Evolutionary conservation across 352 stramenopile species (phyloP), one percentile per base, ranked within the genome.

Genomic region (Pilasporangium apinafurcum): DNA sequence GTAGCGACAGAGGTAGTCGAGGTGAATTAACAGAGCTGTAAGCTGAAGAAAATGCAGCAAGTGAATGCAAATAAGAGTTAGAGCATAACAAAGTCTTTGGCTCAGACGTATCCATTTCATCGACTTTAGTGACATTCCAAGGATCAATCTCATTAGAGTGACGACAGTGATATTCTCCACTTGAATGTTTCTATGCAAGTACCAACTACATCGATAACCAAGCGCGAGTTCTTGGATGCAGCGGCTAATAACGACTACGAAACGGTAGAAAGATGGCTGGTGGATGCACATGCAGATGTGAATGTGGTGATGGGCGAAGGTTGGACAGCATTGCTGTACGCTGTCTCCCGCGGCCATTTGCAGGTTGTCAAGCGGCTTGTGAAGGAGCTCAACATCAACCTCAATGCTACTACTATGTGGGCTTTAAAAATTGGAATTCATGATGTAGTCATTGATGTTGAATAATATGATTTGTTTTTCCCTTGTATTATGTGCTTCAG

Each of bases 251-350:
- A 71, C 12, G 65, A 89, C 18, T 22, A 68, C 6, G 38, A 31
- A 6, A 33, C 5, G 10, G 57, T 86, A 16, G 56, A 76, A n/a
- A 31, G 33, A 43, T 89, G 71, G 52, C 37, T 86, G 8, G 25
- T 14, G 5, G 12, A 4, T 1, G 32, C 36, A 4, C 26, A 35
- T 7, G 62, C 53, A 1, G 55, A 86, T 22, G 67, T 83, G 27
- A 90, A 91, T 41, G 62, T 51, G 9, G 66, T 50, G 29, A 52
- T 68, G 16, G 78, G 76, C 3, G 74, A 91, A 34, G 56, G 63
- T 8, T 91, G 78, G 78, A 85, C 65, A 20, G 78, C 78, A 37
- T 58, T 93, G 48, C 63, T 83, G 37, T 80, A 78, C 34, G 78
- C 81, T 1, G 69, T 83, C 8, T 59, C 66, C n/a, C 43, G 65